Evolutionary conservation across 768 basidiomycete genomes (phyloP).

Genomic region (Amanita rubescens): DNA sequence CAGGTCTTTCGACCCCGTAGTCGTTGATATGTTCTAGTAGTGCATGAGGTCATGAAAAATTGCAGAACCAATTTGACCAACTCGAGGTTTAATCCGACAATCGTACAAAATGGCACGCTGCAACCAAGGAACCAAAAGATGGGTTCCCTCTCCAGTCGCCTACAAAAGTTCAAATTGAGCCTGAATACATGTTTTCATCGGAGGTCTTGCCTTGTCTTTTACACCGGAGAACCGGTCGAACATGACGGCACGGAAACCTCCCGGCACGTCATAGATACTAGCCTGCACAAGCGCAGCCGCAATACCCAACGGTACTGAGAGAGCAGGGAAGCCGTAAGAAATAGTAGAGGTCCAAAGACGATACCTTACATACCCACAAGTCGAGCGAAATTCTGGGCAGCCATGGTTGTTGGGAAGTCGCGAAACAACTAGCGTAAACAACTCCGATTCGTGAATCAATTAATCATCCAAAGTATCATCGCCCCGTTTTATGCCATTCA

Average conservation of each 20-base stretch:
- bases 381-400: constrained; percentile 34
- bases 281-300: constrained; percentile 38
- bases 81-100: constrained; percentile 94
- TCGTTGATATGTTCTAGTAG: constrained; percentile 93
- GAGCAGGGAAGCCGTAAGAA: background rate
- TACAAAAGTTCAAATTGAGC: constrained; percentile 21
- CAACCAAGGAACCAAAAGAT: constrained; percentile 92
- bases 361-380: constrained; percentile 34
- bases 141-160: constrained; percentile 91
- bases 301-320: constrained; percentile 40
- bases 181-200: background rate
- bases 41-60: constrained; percentile 7
- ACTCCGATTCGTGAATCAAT: background rate
- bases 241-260: constrained; percentile 94
- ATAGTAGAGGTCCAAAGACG: background rate
- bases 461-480: constrained; percentile 30
- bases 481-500: constrained; percentile 63
- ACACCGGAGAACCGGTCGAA: constrained; percentile 97
- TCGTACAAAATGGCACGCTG: constrained; percentile 96
- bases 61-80: constrained; percentile 27
- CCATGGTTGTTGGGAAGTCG: constrained; percentile 28
- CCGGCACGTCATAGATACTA: constrained; percentile 70
- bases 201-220: constrained; percentile 53
- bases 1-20: constrained; percentile 95
- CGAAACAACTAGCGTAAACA: constrained; percentile 10